Base-by-base conservation (phyloP, 768 basidiomycete genomes). In the Mycena olivaceomarginata region DNA sequence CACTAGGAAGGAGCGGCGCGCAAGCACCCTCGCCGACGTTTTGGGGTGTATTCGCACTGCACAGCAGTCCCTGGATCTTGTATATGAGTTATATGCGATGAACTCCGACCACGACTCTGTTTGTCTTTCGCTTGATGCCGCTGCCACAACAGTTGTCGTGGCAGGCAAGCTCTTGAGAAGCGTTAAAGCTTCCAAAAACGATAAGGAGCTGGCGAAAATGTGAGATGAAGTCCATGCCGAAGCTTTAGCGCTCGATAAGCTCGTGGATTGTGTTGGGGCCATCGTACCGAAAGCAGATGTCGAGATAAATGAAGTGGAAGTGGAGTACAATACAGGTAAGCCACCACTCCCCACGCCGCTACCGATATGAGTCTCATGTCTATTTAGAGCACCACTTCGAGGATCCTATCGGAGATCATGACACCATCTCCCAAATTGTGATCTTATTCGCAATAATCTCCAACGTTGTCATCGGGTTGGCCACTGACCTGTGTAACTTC, bases 301-400 rank as follows among this genome's bases (percentile, higher is more conserved):
- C 43, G 43, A 45, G 15, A 45, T 2, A 6, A 2, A 45, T 45
- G 43, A 45, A 45, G 43, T 45, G 9, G 43, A 8, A 45, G 25
- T 43, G 20, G 57, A 62, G 48, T 70, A 70, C 45, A 46, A 78
- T 67, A 74, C 72, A 60, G 77, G 77, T 74, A 62, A 70, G 77
- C 46, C 63, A 31, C 11, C 25, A 25, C 71, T 57, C 59, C 60
- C 16, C 40, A 41, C 22, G 4, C 31, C 31, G 31, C 31, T 31
- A 70, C 59, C 64, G n/a, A 65, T 73, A 39, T 31, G 20, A 57
- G 65, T 25, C 40, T 59, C 48, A 40, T 67, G 43, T 45, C 43
- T 45, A 68, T 48, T 13, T 56, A 78, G 77, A 65, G 67, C 77
- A 78, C 72, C 77, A 78, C 67, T 78, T 71, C n/a, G 77, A 72